Percentiles rank a stretch among this genome's conserved stretches.
Evolutionary conservation across 1,284 basidiomycete genomes (phyloP).

Genomic region (Hypsizygus ulmarius): DNA sequence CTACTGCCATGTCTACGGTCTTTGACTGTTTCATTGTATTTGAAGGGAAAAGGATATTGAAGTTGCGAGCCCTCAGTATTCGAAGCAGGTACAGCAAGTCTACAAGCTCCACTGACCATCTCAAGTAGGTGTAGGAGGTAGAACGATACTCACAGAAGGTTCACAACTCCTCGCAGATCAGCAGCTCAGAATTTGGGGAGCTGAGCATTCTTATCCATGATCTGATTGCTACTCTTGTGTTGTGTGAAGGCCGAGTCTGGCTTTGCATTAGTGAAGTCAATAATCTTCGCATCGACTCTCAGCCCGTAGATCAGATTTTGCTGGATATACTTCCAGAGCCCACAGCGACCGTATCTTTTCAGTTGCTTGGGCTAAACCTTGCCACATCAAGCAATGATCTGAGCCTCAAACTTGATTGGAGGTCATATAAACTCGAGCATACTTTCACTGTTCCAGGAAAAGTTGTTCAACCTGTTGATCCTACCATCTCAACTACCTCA

Average conservation of each 20-base stretch:
- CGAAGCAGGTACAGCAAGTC: slow-evolving; percentile 12
- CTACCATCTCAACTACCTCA: slow-evolving; percentile 13
- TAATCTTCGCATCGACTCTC: slow-evolving; percentile 18
- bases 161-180: neutral
- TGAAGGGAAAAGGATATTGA: slow-evolving; percentile 11
- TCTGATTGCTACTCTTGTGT: slow-evolving; percentile 22
- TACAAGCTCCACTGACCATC: slow-evolving; percentile 18
- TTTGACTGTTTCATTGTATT: slow-evolving; percentile 10
- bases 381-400: slow-evolving; percentile 22
- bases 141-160: slow-evolving; percentile 7
- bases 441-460: slow-evolving; percentile 18
- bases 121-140: slow-evolving; percentile 19
- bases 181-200: slow-evolving; percentile 6
- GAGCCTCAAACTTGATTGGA: slow-evolving; percentile 20
- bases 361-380: slow-evolving; percentile 22
- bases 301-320: slow-evolving; percentile 17
- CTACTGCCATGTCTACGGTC: neutral
- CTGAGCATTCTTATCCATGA: slow-evolving; percentile 17
- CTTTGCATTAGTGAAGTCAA: slow-evolving; percentile 28
- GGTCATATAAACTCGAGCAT: slow-evolving; percentile 12
- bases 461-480: slow-evolving; percentile 24
- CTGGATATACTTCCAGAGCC: slow-evolving; percentile 22
- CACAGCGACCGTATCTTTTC: slow-evolving; percentile 21
- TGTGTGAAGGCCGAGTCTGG: slow-evolving; percentile 20
- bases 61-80: slow-evolving; percentile 12